Evolutionary conservation across 2,329 filamentous ascomycete genomes (phyloP).

Genomic region (Fusarium musae): DNA sequence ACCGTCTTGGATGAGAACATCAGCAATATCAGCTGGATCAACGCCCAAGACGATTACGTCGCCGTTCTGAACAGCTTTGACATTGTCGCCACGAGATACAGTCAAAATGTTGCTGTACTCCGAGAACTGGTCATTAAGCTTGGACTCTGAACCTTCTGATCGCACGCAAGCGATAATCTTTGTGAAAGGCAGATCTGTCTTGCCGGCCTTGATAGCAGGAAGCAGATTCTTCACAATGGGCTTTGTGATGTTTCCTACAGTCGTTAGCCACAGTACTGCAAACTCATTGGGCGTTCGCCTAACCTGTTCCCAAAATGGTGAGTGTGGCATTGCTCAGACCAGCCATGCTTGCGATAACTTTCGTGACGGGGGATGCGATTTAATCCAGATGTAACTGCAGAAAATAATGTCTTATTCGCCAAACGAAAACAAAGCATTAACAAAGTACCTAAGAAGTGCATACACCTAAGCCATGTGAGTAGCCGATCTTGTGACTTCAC

Average conservation of each 20-base stretch:
- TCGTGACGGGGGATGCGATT: not conserved
- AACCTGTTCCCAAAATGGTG: constrained; percentile 43
- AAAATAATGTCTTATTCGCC: not conserved
- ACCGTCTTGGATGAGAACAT: constrained; percentile 51
- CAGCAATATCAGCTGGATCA: constrained; percentile 57
- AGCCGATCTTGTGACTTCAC: not conserved
- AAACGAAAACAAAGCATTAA: not conserved
- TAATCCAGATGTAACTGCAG: not conserved
- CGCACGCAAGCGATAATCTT: constrained; percentile 47
- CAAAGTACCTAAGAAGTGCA: too few species aligned
- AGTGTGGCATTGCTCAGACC: constrained; percentile 32
- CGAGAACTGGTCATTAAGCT: constrained; percentile 37
- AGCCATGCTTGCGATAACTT: constrained; percentile 25
- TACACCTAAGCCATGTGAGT: not conserved
- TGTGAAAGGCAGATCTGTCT: constrained; percentile 35
- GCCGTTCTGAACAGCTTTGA: constrained; percentile 49
- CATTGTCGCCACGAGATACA: constrained; percentile 48
- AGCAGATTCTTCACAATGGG: constrained; percentile 44
- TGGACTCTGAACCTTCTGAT: constrained; percentile 40
- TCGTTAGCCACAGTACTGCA: not conserved
- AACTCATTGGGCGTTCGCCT: not conserved
- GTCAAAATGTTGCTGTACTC: constrained; percentile 21
- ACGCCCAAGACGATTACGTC: constrained; percentile 59
- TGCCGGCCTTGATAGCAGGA: constrained; percentile 3
- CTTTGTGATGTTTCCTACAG: constrained; percentile 48